Base-by-base conservation (phyloP, 257 asterid genomes). In the Nemophila menziesii region DNA sequence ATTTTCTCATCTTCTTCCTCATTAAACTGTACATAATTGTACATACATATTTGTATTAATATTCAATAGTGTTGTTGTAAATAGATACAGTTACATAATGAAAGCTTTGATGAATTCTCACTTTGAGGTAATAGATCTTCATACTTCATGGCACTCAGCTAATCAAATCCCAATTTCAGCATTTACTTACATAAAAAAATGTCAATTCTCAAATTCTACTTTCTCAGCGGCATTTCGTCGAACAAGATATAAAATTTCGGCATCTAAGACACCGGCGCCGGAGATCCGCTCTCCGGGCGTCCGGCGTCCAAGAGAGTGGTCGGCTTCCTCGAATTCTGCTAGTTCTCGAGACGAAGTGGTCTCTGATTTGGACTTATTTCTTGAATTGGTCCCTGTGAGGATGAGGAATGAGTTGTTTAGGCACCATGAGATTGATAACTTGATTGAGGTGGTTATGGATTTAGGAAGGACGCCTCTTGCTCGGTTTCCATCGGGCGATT, bases 391-490 rank as follows among this genome's bases (percentile, higher is more conserved):
- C 66, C 96, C 98, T 0, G 46, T 55, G 66, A 66, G 80, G 67
- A 84, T 89, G 87, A 89, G 77, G 66, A 51, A 62, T 36, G 82
- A 71, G 45, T 62, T 89, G 62, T 57, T 73, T 58, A 56, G 69
- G 69, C 92, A 78, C 51, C 71, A 66, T 57, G 75, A 76, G 49
- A 78, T 89, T 51, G 67, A 64, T 58, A 60, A 77, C 58, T 64
- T 89, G 44, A 69, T 89, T 62, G 98, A 89, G 81, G 84, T 89
- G 46, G 96, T 89, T 16, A 78, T 89, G 98, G 98, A 89, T 74
- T 78, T 89, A 74, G 95, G 98, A 16, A 78, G 98, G 56, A 80
- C 78, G 51, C 95, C 98, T 0, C 71, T 89, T 20, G 98, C 98
- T 26, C 80, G 98, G 22, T 89, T 89, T 56, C 98, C 98, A 14